A percentile compares a stretch with the other conserved stretches of the same genome.
Conservation (phyloP, 1,284 basidiomycete species). For the Irpex sp. region DNA sequence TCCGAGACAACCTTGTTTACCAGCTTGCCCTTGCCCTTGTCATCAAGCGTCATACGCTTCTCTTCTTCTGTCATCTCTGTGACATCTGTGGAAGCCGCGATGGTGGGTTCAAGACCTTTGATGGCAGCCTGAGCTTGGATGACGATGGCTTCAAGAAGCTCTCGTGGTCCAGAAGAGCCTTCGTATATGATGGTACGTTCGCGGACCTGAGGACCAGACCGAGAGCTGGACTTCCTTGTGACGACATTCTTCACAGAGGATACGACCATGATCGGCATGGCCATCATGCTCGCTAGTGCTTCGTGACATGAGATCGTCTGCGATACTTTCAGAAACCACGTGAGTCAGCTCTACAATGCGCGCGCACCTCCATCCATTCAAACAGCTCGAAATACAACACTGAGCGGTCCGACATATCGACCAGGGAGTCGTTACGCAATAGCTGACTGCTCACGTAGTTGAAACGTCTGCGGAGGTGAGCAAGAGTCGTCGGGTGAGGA, state of each 20-base stretch:
- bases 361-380: constrained; percentile 82
- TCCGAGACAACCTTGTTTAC: constrained; percentile 42
- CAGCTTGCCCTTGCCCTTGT: constrained; percentile 60
- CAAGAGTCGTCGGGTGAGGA: constrained; percentile 84
- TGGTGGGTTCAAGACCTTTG: constrained; percentile 69
- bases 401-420: constrained; percentile 88
- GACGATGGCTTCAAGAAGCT: constrained; percentile 83
- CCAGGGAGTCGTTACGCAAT: constrained; percentile 84
- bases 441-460: constrained; percentile 82
- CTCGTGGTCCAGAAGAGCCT: constrained; percentile 83
- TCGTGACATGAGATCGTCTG: constrained; percentile 89
- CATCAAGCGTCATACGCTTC: constrained; percentile 70
- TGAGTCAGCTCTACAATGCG: not conserved
- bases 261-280: constrained; percentile 90
- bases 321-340: constrained; percentile 5
- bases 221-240: constrained; percentile 41
- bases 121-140: constrained; percentile 87
- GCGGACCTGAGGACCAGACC: constrained; percentile 47
- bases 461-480: constrained; percentile 85
- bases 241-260: constrained; percentile 61
- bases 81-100: constrained; percentile 36
- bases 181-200: constrained; percentile 84
- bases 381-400: constrained; percentile 86
- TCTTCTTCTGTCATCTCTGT: constrained; percentile 79
- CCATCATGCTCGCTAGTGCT: constrained; percentile 89